These are phyloP conservation scores for Epichloe gansuensis DNA, from an alignment of 2,329 filamentous ascomycete genomes.

Conservation along the genomic window DNA sequence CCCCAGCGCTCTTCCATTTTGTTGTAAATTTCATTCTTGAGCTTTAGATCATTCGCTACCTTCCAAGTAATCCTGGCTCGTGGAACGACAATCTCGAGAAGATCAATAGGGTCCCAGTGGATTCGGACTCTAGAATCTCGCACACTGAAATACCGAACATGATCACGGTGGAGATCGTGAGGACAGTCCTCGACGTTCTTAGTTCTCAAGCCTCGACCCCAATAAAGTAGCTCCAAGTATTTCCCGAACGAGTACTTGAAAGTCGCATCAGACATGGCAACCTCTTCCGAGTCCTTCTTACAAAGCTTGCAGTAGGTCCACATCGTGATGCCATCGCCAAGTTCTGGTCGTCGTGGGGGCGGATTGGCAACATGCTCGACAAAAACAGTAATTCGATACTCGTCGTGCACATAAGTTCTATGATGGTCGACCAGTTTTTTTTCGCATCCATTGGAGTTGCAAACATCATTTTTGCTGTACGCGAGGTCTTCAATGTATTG, in stretches of 20 bases:
- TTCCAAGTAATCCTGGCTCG: conserved; percentile 91
- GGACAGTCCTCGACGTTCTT: conserved; percentile 60
- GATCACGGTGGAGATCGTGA: conserved; percentile 85
- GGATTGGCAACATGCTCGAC: conserved; percentile 49
- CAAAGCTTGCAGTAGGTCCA: conserved; percentile 96
- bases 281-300: conserved; percentile 76
- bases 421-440: conserved; percentile 90
- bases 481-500: conserved; percentile 92
- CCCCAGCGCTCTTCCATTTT: conserved; percentile 72
- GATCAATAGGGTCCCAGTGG: conserved; percentile 83
- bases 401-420: conserved; percentile 91
- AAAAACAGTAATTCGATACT: conserved; percentile 84
- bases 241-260: conserved; percentile 99
- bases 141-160: conserved; percentile 84
- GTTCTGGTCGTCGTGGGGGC: conserved; percentile 27
- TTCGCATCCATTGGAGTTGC: conserved; percentile 73
- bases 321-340: conserved; percentile 65
- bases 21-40: conserved; percentile 85
- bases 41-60: conserved; percentile 79
- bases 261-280: conserved; percentile 82
- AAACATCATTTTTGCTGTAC: conserved; percentile 60
- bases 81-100: conserved; percentile 90
- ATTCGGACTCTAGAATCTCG: conserved; percentile 76
- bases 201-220: conserved; percentile 71
- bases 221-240: conserved; percentile 94